phyloP scores from a whole-genome alignment of 352 stramenopile species.

The Phytophthora palmivora region DNA sequence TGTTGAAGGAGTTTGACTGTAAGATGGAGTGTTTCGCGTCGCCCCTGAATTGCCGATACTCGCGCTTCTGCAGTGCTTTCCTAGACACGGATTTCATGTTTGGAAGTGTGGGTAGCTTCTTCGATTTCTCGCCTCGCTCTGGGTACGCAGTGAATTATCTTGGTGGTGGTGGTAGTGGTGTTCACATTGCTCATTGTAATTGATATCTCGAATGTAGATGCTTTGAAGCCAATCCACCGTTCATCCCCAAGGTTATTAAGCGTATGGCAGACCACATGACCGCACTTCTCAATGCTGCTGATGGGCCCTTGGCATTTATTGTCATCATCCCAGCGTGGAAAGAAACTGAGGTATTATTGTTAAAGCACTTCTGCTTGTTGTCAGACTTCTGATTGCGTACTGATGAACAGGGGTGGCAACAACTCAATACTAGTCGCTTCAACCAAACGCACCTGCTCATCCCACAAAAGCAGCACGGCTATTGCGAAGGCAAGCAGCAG shows the following conservation, averaged over 20 bases:
- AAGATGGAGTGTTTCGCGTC: constrained; percentile 96
- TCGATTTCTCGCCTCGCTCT: constrained; percentile 88
- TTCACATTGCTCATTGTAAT: neutral
- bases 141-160: constrained; percentile 45
- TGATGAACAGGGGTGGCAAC: constrained; percentile 68
- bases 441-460: constrained; percentile 81
- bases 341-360: constrained; percentile 61
- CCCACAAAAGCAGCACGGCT: constrained; percentile 88
- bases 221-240: constrained; percentile 96
- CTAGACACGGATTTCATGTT: constrained; percentile 90
- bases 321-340: constrained; percentile 93
- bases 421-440: constrained; percentile 78
- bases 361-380: neutral
- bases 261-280: constrained; percentile 91
- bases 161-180: neutral
- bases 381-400: constrained; percentile 1
- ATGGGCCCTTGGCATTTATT: constrained; percentile 87
- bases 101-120: constrained; percentile 94
- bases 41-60: constrained; percentile 94
- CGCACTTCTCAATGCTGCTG: constrained; percentile 66
- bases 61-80: constrained; percentile 91
- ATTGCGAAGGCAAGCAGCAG: constrained; percentile 93
- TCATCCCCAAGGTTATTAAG: constrained; percentile 93
- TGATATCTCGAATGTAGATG: constrained; percentile 40
- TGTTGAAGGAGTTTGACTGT: constrained; percentile 92